Percentiles rank a stretch among this genome's conserved stretches.
Evolutionary conservation across 116 monocot genomes (phyloP).

Genomic region (Phalaenopsis hybrid): DNA sequence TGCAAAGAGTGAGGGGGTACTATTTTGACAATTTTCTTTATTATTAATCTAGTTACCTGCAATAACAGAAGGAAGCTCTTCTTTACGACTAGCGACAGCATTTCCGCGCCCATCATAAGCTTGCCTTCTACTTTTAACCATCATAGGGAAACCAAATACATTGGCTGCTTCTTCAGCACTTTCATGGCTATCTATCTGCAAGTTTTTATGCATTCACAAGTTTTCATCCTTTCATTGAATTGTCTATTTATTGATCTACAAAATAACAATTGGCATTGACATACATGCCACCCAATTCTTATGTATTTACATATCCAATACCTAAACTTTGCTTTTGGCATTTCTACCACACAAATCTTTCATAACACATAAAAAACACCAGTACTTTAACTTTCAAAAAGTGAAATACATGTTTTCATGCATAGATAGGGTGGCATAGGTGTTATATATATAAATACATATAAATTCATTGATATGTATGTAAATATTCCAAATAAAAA

Average conservation of each 20-base stretch:
- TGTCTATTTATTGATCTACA: not conserved
- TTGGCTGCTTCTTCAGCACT: slow-evolving; percentile 64
- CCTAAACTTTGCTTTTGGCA: too few species aligned
- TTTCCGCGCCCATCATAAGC: slow-evolving; percentile 98
- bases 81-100: slow-evolving; percentile 69
- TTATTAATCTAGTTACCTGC: slow-evolving; percentile 28
- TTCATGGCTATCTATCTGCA: slow-evolving; percentile 47
- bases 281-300: too few species aligned
- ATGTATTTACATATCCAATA: too few species aligned
- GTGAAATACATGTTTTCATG: too few species aligned
- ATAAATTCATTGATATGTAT: too few species aligned
- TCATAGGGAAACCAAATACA: slow-evolving; percentile 81
- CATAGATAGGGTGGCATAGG: too few species aligned
- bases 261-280: not conserved
- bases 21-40: too few species aligned
- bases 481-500: not conserved
- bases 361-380: too few species aligned
- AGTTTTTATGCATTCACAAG: not conserved
- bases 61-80: slow-evolving; percentile 78
- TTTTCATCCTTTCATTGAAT: slow-evolving; percentile 3
- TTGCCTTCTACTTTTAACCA: slow-evolving; percentile 88
- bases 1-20: too few species aligned
- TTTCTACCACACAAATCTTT: too few species aligned
- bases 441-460: too few species aligned
- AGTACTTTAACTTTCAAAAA: too few species aligned